Evolutionary conservation across 768 basidiomycete genomes (phyloP).

Genomic region (Boletus rubropictus): DNA sequence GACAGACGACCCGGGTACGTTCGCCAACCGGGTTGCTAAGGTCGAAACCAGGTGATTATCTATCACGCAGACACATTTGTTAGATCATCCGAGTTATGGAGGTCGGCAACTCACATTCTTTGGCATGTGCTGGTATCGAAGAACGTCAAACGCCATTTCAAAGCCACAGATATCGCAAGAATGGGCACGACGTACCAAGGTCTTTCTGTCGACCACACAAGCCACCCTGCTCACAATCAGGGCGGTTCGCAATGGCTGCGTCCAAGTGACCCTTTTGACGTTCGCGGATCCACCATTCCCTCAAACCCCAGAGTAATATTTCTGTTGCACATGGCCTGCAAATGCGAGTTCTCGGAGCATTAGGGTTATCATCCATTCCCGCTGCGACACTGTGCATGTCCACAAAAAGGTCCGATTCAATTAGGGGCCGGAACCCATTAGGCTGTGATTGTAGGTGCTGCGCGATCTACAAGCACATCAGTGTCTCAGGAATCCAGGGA

Average conservation of each 20-base stretch:
- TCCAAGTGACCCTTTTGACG: conserved; percentile 64
- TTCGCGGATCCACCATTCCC: conserved; percentile 81
- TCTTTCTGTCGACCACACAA: conserved; percentile 59
- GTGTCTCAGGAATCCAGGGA: not conserved
- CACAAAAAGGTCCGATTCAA: conserved; percentile 65
- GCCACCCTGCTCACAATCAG: conserved; percentile 63
- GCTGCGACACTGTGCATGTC: conserved; percentile 59
- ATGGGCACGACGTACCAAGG: conserved; percentile 42
- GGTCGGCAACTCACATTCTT: conserved; percentile 54
- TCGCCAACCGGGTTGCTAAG: not conserved
- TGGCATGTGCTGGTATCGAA: conserved; percentile 53
- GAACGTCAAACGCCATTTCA: conserved; percentile 8
- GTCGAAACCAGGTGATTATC: conserved; percentile 37
- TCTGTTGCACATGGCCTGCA: conserved; percentile 74
- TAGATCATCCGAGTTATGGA: not conserved
- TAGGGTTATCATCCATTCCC: conserved; percentile 51
- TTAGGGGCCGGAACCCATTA: conserved; percentile 54
- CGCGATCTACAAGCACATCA: conserved; percentile 46
- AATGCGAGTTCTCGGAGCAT: conserved; percentile 52
- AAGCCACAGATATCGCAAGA: not conserved
- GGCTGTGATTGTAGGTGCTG: conserved; percentile 55
- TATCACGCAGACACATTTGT: conserved; percentile 16
- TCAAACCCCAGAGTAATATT: conserved; percentile 67
- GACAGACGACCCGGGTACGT: not conserved
- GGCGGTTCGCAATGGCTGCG: conserved; percentile 47